phyloP scores from a whole-genome alignment of 345 rosid genomes.

The Eucalyptus paniculata region DNA sequence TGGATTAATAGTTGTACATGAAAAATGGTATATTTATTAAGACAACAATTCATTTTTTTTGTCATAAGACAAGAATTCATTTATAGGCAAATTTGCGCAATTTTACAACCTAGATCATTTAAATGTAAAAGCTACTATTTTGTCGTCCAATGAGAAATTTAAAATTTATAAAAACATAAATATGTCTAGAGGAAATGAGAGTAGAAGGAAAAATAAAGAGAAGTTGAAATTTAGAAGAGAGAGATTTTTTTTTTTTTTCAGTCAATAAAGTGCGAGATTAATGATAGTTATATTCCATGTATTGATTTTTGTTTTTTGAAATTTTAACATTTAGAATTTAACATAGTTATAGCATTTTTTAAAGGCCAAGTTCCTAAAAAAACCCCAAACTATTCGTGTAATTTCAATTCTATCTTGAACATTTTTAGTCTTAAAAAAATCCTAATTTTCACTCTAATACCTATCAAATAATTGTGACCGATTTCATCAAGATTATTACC shows the following conservation, averaged over 20 bases:
- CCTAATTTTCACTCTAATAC: neutral
- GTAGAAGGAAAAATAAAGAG: neutral
- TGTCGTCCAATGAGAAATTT: neutral
- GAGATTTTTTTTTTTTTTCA: neutral
- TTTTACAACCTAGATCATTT: neutral
- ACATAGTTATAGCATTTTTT: neutral
- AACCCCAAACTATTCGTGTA: neutral
- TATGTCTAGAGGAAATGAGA: neutral
- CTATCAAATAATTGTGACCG: neutral
- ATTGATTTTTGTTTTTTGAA: neutral
- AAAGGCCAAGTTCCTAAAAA: neutral
- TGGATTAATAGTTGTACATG: neutral
- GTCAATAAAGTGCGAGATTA: neutral
- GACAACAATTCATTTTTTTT: neutral
- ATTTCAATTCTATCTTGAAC: no score
- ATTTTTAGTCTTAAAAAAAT: neutral
- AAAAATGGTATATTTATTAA: neutral
- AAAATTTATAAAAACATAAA: neutral
- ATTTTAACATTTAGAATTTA: neutral
- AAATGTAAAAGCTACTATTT: neutral
- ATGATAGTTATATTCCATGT: neutral
- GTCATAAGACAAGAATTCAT: neutral
- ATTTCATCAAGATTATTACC: neutral
- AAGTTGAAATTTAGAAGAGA: neutral
- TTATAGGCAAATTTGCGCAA: neutral